Evolutionary conservation across 2,329 filamentous ascomycete genomes (phyloP).

Genomic region (Colletotrichum sp.): DNA sequence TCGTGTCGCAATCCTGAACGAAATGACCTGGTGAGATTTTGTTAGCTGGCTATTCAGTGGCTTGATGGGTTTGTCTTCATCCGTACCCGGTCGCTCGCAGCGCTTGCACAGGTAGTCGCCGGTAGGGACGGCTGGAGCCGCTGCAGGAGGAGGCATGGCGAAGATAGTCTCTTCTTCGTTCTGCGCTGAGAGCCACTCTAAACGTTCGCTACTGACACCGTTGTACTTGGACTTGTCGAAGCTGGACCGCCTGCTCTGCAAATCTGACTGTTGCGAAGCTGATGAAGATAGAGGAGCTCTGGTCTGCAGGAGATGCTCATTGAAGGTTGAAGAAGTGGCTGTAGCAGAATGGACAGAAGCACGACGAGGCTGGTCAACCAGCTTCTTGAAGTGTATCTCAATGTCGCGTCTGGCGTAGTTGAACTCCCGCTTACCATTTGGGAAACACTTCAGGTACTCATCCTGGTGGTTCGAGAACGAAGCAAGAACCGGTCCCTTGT

Average conservation of each 20-base stretch:
- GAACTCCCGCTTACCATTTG: not conserved
- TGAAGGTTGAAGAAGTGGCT: not conserved
- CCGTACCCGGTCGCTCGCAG: slow-evolving; percentile 7
- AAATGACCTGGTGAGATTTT: slow-evolving; percentile 20
- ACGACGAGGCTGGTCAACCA: not conserved
- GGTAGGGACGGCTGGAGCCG: not conserved
- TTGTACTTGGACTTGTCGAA: not conserved
- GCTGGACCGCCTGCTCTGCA: not conserved
- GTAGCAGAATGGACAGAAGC: not conserved
- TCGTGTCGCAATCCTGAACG: slow-evolving; percentile 21
- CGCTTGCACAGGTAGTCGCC: slow-evolving; percentile 13
- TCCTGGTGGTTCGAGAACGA: slow-evolving; percentile 22
- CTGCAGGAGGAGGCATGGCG: not conserved
- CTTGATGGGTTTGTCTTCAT: not conserved
- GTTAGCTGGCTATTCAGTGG: not conserved
- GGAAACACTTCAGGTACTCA: not conserved
- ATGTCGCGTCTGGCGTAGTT: slow-evolving; percentile 12
- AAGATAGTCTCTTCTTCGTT: not conserved
- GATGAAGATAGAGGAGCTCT: not conserved
- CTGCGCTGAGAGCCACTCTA: not conserved
- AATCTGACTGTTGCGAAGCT: not conserved
- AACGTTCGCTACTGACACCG: not conserved
- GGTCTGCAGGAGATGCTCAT: not conserved
- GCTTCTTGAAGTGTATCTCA: slow-evolving; percentile 14
- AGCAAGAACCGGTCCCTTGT: slow-evolving; percentile 18